Base-by-base conservation (phyloP, 257 asterid genomes). In the Rehmannia glutinosa region DNA sequence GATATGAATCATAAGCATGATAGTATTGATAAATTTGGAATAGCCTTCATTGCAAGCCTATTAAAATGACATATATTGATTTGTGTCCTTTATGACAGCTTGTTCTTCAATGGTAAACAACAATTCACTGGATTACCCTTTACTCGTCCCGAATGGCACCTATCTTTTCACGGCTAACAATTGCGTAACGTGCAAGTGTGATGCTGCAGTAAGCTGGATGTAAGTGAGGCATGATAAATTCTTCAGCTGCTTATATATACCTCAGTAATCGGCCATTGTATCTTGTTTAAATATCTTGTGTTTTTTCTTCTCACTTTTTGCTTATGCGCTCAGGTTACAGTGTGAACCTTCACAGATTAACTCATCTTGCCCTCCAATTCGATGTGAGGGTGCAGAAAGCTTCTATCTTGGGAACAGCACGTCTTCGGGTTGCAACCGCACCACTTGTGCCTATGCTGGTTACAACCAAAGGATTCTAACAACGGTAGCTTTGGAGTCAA, bases 391-490 rank as follows among this genome's bases (percentile, higher is more conserved):
- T 58, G 17, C 79, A 19, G 75, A 52, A 11, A 66, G 42, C 69
- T 38, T 83, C 0, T 28, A 3, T 61, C 80, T 92, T 11, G 97
- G 97, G 33, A 86, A 84, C 54, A 62, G 65, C 30, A 73, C 84
- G 0, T 32, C 83, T 53, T 71, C 83, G 2, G 79, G 79, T 28
- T 92, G 96, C 52, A 79, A 78, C 32, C 58, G 75, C 70, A 70
- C 82, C 24, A 73, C 83, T 5, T 92, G 97, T 55, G 69, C 91
- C 36, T 92, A 92, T 50, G 71, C 90, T 60, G 98, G 98, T 66
- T 87, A 54, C 41, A 76, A 66, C 69, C 33, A 33, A 58, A 75
- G 76, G 13, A 73, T 87, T 65, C 70, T 71, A 23, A 80, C 93
- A 0, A 50, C 73, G 13, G 1, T 82, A 19, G 75, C 69, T 62